Evolutionary conservation across 2,329 filamentous ascomycete species (phyloP).

Genomic region (Fusarium falciforme): DNA sequence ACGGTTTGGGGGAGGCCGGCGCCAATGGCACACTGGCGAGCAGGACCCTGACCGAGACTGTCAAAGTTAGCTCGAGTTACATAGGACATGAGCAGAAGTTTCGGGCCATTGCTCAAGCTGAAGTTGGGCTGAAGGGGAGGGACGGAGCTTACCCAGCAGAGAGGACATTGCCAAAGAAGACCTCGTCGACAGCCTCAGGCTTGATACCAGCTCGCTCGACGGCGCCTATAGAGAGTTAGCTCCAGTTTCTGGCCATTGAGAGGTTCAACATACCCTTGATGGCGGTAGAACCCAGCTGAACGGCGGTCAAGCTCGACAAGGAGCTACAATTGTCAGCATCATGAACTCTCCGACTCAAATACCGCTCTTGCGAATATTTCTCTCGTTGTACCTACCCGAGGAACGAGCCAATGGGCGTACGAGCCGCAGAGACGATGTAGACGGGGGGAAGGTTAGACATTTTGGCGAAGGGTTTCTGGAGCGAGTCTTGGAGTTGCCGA

Average conservation of each 20-base stretch:
- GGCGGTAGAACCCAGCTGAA: slow-evolving; percentile 87
- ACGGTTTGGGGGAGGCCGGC: slow-evolving; percentile 85
- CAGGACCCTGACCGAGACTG: slow-evolving; percentile 95
- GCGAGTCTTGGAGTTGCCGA: slow-evolving; percentile 6
- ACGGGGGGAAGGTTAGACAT: slow-evolving; percentile 89
- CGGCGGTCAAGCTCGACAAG: slow-evolving; percentile 86
- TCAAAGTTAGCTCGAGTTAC: slow-evolving; percentile 22
- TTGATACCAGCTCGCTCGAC: slow-evolving; percentile 90
- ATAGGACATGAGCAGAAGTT: not conserved
- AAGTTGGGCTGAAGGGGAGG: slow-evolving; percentile 10
- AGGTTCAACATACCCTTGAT: slow-evolving; percentile 80
- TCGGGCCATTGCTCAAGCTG: not conserved
- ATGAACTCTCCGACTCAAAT: slow-evolving; percentile 5
- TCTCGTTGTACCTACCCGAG: slow-evolving; percentile 72
- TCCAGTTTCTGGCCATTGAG: not conserved
- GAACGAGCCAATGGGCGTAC: slow-evolving; percentile 94
- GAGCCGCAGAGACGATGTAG: slow-evolving; percentile 92
- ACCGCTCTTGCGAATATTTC: slow-evolving; percentile 8
- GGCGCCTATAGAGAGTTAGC: slow-evolving; percentile 64
- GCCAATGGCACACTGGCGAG: slow-evolving; percentile 90
- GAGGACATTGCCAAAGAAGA: slow-evolving; percentile 98
- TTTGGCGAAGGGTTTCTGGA: slow-evolving; percentile 46
- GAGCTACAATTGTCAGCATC: slow-evolving; percentile 67
- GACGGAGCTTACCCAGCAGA: slow-evolving; percentile 81
- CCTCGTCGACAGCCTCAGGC: slow-evolving; percentile 90